Evolutionary conservation across 306 rosid species (phyloP).

Genomic region (Parietaria judaica): DNA sequence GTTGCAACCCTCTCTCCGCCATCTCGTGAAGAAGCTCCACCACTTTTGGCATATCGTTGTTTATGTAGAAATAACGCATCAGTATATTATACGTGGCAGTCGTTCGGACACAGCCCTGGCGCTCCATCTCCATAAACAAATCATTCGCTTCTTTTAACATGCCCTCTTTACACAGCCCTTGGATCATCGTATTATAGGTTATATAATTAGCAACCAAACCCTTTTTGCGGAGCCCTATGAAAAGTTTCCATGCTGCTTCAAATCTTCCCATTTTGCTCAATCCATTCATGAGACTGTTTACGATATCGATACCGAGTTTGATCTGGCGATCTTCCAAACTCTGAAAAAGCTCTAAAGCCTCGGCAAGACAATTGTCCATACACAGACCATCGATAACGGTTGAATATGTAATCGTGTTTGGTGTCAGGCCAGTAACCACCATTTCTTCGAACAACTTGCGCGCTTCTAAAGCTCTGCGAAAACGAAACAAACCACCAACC

Average conservation of each 20-base stretch:
- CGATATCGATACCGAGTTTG: constrained; percentile 10
- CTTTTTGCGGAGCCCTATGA: constrained; percentile 13
- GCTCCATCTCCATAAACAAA: constrained; percentile 33
- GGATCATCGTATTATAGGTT: constrained; percentile 35
- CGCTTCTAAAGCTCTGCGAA: constrained; percentile 33
- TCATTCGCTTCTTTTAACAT: constrained; percentile 32
- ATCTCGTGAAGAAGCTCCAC: constrained; percentile 41
- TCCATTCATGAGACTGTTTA: constrained; percentile 25
- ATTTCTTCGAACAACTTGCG: constrained; percentile 25
- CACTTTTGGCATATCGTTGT: constrained; percentile 23
- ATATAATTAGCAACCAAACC: constrained; percentile 21
- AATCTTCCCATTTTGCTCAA: constrained; percentile 25
- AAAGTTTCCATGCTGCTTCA: constrained; percentile 30
- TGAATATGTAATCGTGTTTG: constrained; percentile 17
- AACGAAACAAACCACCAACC: constrained; percentile 24
- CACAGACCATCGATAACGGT: constrained; percentile 35
- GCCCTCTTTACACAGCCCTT: constrained; percentile 33
- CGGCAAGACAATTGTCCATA: constrained; percentile 22
- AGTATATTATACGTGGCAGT: constrained; percentile 24
- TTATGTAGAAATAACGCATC: constrained; percentile 32
- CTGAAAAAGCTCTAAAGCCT: constrained; percentile 33
- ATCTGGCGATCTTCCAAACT: constrained; percentile 14
- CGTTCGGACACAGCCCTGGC: constrained; percentile 33
- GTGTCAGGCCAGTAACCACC: constrained; percentile 19
- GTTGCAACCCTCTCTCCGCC: constrained; percentile 26